These are phyloP conservation scores for Thermothielavioides terrestris DNA, from an alignment of 495 filamentous ascomycete species.

Conservation along the genomic window DNA sequence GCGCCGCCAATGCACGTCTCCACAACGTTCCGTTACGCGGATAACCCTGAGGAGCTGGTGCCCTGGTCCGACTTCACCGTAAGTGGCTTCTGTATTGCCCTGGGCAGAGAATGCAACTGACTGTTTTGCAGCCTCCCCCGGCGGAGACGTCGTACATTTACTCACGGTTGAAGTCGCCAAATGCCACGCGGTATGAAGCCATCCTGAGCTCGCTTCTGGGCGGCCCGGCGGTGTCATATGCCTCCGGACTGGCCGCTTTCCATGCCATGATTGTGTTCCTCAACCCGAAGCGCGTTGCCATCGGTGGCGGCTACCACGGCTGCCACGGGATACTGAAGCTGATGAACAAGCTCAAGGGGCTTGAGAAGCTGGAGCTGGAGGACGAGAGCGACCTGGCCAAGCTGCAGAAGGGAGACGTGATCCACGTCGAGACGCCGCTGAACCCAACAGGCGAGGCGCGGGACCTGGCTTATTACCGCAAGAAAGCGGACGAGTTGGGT, in stretches of 20 bases:
- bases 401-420: conserved; percentile 65
- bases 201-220: conserved; percentile 65
- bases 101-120: conserved; percentile 5
- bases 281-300: conserved; percentile 68
- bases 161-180: conserved; percentile 67
- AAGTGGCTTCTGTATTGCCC: conserved; percentile 6
- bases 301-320: conserved; percentile 84
- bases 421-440: conserved; percentile 86
- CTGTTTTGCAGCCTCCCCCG: conserved; percentile 26
- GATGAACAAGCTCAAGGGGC: conserved; percentile 59
- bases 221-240: conserved; percentile 64
- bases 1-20: conserved; percentile 80
- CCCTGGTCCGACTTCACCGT: conserved; percentile 41
- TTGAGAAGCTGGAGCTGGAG: conserved; percentile 57
- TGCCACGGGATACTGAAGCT: conserved; percentile 75
- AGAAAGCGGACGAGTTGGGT: conserved; percentile 61
- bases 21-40: conserved; percentile 76
- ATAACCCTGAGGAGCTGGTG: conserved; percentile 54
- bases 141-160: conserved; percentile 56
- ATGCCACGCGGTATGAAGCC: conserved; percentile 72
- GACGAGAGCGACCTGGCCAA: conserved; percentile 29
- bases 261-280: conserved; percentile 70
- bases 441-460: conserved; percentile 80
- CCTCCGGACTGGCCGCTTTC: conserved; percentile 78
- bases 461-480: conserved; percentile 58